Percentiles rank a stretch among this genome's conserved stretches.
Evolutionary conservation across 257 asterid species (phyloP).

Genomic region (Striga asiatica): DNA sequence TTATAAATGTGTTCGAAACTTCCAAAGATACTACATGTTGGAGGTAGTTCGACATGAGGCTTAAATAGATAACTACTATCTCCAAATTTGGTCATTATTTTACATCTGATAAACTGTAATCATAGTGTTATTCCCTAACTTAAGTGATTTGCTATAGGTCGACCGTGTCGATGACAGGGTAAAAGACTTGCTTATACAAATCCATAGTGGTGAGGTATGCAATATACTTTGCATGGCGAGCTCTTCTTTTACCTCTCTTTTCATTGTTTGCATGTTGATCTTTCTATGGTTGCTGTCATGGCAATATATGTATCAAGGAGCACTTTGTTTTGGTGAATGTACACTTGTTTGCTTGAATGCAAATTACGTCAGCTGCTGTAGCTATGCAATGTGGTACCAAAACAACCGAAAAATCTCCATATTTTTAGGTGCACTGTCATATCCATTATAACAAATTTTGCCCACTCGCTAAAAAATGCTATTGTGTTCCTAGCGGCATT

Average conservation of each 20-base stretch:
- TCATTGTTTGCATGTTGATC: background rate
- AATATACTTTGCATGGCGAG: slow-evolving; percentile 1
- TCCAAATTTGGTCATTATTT: background rate
- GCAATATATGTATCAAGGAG: background rate
- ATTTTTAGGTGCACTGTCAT: background rate
- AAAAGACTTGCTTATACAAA: slow-evolving; percentile 42
- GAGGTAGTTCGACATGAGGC: background rate
- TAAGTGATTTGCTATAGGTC: slow-evolving; percentile 32
- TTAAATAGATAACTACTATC: background rate
- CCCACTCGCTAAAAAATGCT: background rate
- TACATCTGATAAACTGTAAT: background rate
- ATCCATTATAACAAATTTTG: background rate
- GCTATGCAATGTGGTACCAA: background rate
- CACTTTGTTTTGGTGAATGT: background rate
- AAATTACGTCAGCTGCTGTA: background rate
- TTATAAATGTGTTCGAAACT: too few relatives aligned
- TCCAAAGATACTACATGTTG: background rate
- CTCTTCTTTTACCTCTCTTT: background rate
- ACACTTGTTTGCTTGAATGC: background rate
- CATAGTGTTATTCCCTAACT: slow-evolving; percentile 2
- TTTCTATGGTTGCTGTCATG: too few relatives aligned
- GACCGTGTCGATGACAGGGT: slow-evolving; percentile 64
- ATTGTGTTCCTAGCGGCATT: too few relatives aligned
- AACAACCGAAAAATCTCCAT: too few relatives aligned
- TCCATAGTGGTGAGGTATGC: slow-evolving; percentile 68